Base-by-base conservation (phyloP, 163 green algal species). In the Scenedesmus sp. region DNA sequence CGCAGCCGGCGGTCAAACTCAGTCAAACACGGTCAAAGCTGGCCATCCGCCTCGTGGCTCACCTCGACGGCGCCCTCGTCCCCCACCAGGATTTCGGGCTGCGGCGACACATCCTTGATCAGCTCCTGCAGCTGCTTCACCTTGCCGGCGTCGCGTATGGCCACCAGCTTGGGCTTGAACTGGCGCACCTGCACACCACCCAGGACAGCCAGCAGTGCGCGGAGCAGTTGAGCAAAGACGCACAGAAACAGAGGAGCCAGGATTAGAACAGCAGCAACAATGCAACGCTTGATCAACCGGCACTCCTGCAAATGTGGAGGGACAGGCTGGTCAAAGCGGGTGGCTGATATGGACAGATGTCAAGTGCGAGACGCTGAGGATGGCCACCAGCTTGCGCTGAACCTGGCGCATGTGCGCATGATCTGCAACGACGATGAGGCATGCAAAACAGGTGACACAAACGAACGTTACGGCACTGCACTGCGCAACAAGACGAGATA, bases 101-200 rank as follows among this genome's bases (percentile, higher is more conserved):
- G 93, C 18, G 89, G 89, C 3, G 88, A 76, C 73, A 98, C 93
- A 79, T 95, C 96, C 92, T 96, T 96, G 89, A 99, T 96, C 35
- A 96, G 83, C 90, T 98, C 97, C 88, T 97, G 96, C 70, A 99
- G 95, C 92, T 95, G 86, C 15, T 85, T 86, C 24, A 98, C 92
- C 89, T 97, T 96, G 73, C 80, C 83, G 46, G 89, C 91, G 56
- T 98, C 94, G 26, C 92, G 91, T 68, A 99, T 94, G n/a, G 95
- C 94, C 22, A 99, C 98, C 87, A 99, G 93, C 72, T 96, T 93
- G 0, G 98, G 98, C 94, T 98, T 93, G 92, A 99, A 99, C 92
- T 99, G 90, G 26, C 93, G 92, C 56, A 98, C 93, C 96, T 99
- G 96, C 65, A 70, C 24, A 86, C 18, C 26, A 49, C n/a, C n/a